Percentiles rank a stretch among this genome's conserved stretches.
These are phyloP conservation scores for Nicotiana attenuata DNA, from an alignment of 257 asterid genomes.

Conservation along the genomic window DNA sequence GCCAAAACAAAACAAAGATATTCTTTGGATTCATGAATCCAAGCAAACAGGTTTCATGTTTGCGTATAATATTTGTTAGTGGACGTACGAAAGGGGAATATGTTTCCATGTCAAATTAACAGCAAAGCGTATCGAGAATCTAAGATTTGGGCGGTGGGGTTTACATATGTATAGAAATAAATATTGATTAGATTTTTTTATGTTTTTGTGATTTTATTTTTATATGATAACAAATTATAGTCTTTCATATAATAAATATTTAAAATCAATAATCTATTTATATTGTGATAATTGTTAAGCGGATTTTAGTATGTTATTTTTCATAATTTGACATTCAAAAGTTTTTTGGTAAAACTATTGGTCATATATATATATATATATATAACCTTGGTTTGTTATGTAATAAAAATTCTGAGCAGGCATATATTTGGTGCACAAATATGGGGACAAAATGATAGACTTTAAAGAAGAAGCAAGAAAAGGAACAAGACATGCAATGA, in stretches of 20 bases:
- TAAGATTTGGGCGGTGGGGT: neutral
- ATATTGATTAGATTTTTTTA: no score
- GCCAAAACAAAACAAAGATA: neutral
- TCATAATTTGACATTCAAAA: neutral
- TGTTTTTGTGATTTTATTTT: neutral
- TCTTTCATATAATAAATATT: neutral
- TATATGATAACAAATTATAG: neutral
- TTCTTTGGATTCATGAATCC: conserved; percentile 1
- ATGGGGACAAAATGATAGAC: neutral
- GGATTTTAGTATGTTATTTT: neutral
- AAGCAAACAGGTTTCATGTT: neutral
- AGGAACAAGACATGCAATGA: neutral
- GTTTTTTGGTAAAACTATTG: neutral
- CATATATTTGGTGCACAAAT: neutral
- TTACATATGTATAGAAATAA: neutral
- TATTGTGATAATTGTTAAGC: neutral
- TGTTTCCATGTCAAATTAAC: neutral
- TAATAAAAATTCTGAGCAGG: neutral
- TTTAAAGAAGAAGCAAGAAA: neutral
- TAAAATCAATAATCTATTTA: neutral
- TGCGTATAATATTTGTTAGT: neutral
- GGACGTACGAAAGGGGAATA: neutral
- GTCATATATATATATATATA: neutral
- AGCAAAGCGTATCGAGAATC: conserved; percentile 9
- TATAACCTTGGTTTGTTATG: neutral